Conservation (phyloP, 768 basidiomycete species). For the Gloeostereum incarnatum region DNA sequence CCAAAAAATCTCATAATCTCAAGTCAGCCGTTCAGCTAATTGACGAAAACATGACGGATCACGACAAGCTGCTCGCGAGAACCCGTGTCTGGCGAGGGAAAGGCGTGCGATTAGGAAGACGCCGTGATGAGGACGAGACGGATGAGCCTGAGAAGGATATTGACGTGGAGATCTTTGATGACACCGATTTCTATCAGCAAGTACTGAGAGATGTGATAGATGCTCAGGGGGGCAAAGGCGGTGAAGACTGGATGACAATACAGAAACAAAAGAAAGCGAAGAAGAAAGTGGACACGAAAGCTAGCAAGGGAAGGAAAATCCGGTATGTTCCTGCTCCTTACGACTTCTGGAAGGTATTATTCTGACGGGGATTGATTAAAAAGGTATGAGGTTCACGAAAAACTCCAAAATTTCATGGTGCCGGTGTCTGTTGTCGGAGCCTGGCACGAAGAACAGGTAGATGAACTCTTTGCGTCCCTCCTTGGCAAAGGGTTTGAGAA, state of each 20-base stretch:
- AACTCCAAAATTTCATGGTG: slow-evolving; percentile 95
- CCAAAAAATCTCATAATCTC: slow-evolving; percentile 40
- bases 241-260: slow-evolving; percentile 52
- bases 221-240: slow-evolving; percentile 32
- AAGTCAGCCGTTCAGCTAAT: slow-evolving; percentile 70
- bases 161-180: slow-evolving; percentile 61
- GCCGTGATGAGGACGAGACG: slow-evolving; percentile 18
- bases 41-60: slow-evolving; percentile 59
- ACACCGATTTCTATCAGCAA: slow-evolving; percentile 91
- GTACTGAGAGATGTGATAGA: slow-evolving; percentile 89
- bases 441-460: slow-evolving; percentile 96
- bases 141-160: slow-evolving; percentile 24
- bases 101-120: slow-evolving; percentile 30
- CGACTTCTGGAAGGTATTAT: neutral
- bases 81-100: slow-evolving; percentile 52
- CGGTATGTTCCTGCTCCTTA: slow-evolving; percentile 41
- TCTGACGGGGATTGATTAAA: neutral
- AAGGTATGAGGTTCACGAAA: slow-evolving; percentile 92
- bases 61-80: slow-evolving; percentile 47
- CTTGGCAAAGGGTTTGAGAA: slow-evolving; percentile 66
- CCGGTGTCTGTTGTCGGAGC: slow-evolving; percentile 59
- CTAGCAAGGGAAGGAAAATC: slow-evolving; percentile 91
- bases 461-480: slow-evolving; percentile 86
- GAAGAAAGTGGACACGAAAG: slow-evolving; percentile 91
- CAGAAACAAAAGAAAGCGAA: slow-evolving; percentile 68